Percentiles rank a stretch among this genome's conserved stretches.
phyloP scores from a whole-genome alignment of 169 alveolate species.

The Plasmodium relictum region DNA sequence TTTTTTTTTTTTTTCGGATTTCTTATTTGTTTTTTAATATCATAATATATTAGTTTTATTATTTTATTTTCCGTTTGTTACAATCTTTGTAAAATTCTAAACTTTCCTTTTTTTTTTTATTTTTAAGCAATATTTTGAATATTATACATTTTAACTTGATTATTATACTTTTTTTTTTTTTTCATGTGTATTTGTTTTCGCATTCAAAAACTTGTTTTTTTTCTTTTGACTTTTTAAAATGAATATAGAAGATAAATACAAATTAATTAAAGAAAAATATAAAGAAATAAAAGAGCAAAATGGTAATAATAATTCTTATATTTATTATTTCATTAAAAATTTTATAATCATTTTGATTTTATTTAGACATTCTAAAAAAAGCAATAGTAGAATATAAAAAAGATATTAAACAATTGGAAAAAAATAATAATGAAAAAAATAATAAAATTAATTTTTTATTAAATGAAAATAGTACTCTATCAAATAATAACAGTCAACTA shows the following conservation, averaged over 20 bases:
- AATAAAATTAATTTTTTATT: slow-evolving; percentile 14
- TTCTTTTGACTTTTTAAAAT: slow-evolving; percentile 21
- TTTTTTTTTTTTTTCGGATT: background rate
- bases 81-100: slow-evolving; percentile 1
- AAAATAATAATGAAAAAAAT: slow-evolving; percentile 41
- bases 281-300: slow-evolving; percentile 75
- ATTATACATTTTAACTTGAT: slow-evolving; percentile 3
- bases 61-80: slow-evolving; percentile 15
- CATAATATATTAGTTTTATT: background rate
- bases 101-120: slow-evolving; percentile 11
- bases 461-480: slow-evolving; percentile 28
- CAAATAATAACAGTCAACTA: slow-evolving; percentile 23
- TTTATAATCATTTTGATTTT: background rate
- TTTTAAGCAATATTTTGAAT: slow-evolving; percentile 18
- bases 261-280: slow-evolving; percentile 67
- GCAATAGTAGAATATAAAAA: slow-evolving; percentile 75
- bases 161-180: background rate
- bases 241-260: slow-evolving; percentile 73
- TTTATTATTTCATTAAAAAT: background rate
- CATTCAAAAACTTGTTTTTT: background rate
- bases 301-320: slow-evolving; percentile 26
- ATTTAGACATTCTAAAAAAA: slow-evolving; percentile 61
- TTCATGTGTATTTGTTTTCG: background rate
- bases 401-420: slow-evolving; percentile 70
- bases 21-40: background rate